Base-by-base conservation (phyloP, 1,139 yeast genomes). In the Magnusiomyces clavatus region DNA sequence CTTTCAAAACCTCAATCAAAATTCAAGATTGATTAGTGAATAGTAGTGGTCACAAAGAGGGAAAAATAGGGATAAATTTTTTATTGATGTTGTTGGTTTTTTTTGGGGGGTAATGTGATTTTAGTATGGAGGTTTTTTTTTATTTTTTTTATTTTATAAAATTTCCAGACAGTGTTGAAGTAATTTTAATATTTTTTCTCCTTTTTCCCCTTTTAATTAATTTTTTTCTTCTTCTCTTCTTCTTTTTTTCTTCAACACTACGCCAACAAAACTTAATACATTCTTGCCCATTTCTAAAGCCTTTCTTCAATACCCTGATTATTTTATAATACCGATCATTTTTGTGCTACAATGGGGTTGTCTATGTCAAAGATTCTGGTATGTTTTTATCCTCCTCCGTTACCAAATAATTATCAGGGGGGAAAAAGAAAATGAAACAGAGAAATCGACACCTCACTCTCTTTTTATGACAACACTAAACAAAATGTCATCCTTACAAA, bases 291-390 rank as follows among this genome's bases (percentile, higher is more conserved):
- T 5, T 24, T 24, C 6, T 5, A 24, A 24, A 24, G 6, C 31
- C 6, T 24, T 24, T 5, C 31, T 24, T 24, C 31, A 24, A 24
- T 8, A 24, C 31, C 31, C 31, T 24, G 8, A 24, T 24, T 8
- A 24, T 24, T 24, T 24, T 24, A 24, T 24, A 24, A 24, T 8
- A 24, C 31, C 31, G 31, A 5, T 24, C 31, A 24, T 5, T 24
- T 5, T 24, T 31, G 8, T 31, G n/a, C 36, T 34, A 49, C 54
- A 39, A 76, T 76, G 80, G 80, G 80, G 46, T 67, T 69, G 59
- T 74, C 79, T 13, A 70, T 76, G 58, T 76, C 79, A 6, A 75
- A 70, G 57, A 68, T 74, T 44, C 61, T 75, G 64, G 73, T 69
- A 57, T 41, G 73, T 63, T 14, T 5, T 20, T 11, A 5, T 38